These are phyloP conservation scores for Hyphodiscus sp. DNA, from an alignment of 2,329 filamentous ascomycete genomes.

Conservation along the genomic window DNA sequence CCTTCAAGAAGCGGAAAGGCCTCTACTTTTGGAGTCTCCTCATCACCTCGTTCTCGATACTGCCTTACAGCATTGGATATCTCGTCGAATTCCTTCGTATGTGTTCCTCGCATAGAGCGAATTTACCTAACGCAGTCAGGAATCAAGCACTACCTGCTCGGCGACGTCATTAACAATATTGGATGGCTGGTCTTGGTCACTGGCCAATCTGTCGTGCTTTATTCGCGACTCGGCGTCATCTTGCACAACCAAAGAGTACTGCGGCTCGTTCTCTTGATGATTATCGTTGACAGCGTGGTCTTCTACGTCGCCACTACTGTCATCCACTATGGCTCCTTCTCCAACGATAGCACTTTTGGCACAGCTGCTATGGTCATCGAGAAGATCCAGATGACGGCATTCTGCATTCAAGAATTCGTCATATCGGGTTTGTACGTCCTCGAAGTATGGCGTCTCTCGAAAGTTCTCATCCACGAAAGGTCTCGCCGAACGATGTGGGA, in stretches of 20 bases:
- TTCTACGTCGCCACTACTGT: conserved; percentile 40
- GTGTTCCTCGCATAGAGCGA: too few species aligned
- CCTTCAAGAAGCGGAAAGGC: conserved; percentile 4
- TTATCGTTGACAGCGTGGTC: conserved; percentile 37
- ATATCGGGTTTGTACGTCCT: conserved; percentile 39
- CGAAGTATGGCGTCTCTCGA: too few species aligned
- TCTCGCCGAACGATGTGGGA: too few species aligned
- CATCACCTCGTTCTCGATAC: conserved; percentile 1
- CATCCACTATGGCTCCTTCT: conserved; percentile 17
- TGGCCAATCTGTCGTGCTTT: conserved; percentile 42
- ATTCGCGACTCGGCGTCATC: conserved; percentile 43
- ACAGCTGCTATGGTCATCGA: conserved; percentile 33
- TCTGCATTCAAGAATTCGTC: conserved; percentile 42
- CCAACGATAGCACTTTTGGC: conserved; percentile 30
- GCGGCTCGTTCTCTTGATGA: conserved; percentile 38
- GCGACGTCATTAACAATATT: conserved; percentile 17
- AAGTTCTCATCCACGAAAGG: too few species aligned
- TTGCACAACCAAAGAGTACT: conserved; percentile 34
- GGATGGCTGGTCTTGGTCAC: conserved; percentile 36
- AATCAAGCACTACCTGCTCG: not conserved
- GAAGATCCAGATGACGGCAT: conserved; percentile 42
- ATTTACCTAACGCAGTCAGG: not conserved
- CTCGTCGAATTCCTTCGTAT: not conserved
- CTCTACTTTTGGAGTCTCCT: conserved; percentile 9
- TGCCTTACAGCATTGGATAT: conserved; percentile 4